phyloP scores from a whole-genome alignment of 441 rosid species.

The Isatis lusitanica region DNA sequence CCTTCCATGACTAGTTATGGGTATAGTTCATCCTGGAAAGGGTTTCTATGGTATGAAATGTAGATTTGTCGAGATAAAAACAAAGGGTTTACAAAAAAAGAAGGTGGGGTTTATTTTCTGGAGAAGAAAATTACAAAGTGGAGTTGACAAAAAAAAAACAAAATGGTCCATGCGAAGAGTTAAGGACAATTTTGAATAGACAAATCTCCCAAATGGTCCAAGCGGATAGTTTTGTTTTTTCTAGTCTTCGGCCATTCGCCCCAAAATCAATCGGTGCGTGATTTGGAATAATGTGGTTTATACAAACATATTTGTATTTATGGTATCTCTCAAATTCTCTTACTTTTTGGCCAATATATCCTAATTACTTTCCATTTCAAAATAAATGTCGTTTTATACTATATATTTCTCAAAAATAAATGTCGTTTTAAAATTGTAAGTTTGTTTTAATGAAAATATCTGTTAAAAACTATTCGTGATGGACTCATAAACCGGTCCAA shows the following conservation, averaged over 20 bases:
- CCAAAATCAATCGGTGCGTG: too few species aligned
- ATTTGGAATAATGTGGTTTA: too few species aligned
- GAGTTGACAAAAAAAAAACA: neutral
- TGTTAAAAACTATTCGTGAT: too few species aligned
- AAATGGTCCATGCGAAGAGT: constrained; percentile 19
- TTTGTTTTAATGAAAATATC: neutral
- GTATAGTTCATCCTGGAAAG: neutral
- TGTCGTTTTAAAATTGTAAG: neutral
- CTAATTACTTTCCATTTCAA: neutral
- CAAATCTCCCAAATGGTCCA: constrained; percentile 14
- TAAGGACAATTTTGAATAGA: neutral
- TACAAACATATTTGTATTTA: too few species aligned
- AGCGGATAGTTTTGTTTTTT: constrained; percentile 5
- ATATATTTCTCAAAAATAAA: neutral
- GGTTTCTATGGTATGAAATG: neutral
- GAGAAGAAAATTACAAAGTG: neutral
- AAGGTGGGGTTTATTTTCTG: neutral
- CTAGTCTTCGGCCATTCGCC: too few species aligned
- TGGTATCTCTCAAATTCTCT: too few species aligned
- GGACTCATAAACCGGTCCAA: too few species aligned
- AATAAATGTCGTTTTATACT: neutral
- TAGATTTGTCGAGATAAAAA: neutral
- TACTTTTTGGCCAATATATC: neutral
- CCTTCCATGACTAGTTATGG: neutral
- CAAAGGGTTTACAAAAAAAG: neutral